phyloP scores from a whole-genome alignment of 2,329 filamentous ascomycete species.

The Fonsecaea erecta region DNA sequence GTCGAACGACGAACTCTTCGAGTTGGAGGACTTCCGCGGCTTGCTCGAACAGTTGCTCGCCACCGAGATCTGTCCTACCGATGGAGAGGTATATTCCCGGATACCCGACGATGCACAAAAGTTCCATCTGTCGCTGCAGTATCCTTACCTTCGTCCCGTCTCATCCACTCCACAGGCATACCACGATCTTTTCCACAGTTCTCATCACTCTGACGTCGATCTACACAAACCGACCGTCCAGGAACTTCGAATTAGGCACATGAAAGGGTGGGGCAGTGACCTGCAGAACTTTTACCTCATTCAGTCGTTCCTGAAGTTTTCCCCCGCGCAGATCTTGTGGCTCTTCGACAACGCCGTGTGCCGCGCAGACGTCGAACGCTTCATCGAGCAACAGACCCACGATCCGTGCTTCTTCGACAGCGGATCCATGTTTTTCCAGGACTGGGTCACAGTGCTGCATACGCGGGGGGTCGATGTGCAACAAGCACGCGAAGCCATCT shows the following conservation, averaged over 20 bases:
- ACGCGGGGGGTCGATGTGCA: slow-evolving; percentile 59
- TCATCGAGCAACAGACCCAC: slow-evolving; percentile 49
- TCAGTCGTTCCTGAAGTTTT: slow-evolving; percentile 67
- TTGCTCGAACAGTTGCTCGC: slow-evolving; percentile 62
- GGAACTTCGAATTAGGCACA: slow-evolving; percentile 50
- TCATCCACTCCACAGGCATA: slow-evolving; percentile 1
- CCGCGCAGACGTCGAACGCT: slow-evolving; percentile 63
- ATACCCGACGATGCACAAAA: slow-evolving; percentile 21
- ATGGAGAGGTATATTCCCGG: slow-evolving; percentile 50
- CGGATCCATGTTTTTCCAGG: slow-evolving; percentile 66
- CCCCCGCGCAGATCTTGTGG: slow-evolving; percentile 64
- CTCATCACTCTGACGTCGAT: slow-evolving; percentile 14
- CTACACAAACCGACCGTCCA: slow-evolving; percentile 41
- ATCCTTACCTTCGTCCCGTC: slow-evolving; percentile 2
- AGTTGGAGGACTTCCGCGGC: slow-evolving; percentile 63
- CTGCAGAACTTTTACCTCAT: slow-evolving; percentile 67
- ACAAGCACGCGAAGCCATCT: slow-evolving; percentile 40
- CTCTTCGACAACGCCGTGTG: slow-evolving; percentile 60
- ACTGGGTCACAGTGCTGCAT: slow-evolving; percentile 60
- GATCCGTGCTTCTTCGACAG: slow-evolving; percentile 69
- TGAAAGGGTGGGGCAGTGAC: slow-evolving; percentile 69
- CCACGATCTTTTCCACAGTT: slow-evolving; percentile 32
- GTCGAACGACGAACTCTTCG: slow-evolving; percentile 58
- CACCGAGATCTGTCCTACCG: slow-evolving; percentile 65
- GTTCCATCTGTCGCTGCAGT: slow-evolving; percentile 8